Evolutionary conservation across 2,329 filamentous ascomycete species (phyloP).

Genomic region (Apiospora koreana): DNA sequence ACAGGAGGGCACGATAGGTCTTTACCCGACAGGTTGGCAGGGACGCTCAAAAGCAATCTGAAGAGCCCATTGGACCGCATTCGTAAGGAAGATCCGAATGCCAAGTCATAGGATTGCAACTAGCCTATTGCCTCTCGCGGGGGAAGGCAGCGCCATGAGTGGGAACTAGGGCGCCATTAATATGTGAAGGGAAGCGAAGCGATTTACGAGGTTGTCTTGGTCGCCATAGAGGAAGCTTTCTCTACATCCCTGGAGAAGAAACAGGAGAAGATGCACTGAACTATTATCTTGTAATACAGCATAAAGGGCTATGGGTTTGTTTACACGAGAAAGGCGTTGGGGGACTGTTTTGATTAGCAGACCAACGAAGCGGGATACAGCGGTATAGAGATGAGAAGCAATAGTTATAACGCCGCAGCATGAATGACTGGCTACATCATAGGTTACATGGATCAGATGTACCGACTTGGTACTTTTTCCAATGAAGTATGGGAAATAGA

Average conservation of each 20-base stretch:
- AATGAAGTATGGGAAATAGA: neutral
- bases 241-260: neutral
- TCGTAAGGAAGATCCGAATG: neutral
- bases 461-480: neutral
- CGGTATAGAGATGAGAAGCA: conserved; percentile 9
- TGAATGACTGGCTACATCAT: neutral
- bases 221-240: neutral
- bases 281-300: conserved; percentile 4
- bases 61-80: neutral
- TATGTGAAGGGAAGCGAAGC: neutral
- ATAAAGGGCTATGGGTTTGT: conserved; percentile 4
- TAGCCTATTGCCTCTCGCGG: neutral
- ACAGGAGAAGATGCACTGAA: neutral
- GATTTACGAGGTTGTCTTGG: neutral
- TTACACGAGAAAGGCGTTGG: neutral
- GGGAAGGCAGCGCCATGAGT: neutral
- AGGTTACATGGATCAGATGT: neutral
- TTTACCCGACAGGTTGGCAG: neutral
- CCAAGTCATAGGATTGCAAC: neutral
- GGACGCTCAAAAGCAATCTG: neutral
- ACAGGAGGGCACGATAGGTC: no score
- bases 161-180: neutral
- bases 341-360: neutral
- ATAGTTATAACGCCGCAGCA: conserved; percentile 4
- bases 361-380: conserved; percentile 9